Percentiles rank a stretch among this genome's conserved stretches.
These are phyloP conservation scores for Penicillium sp. DNA, from an alignment of 2,329 filamentous ascomycete genomes.

Conservation along the genomic window DNA sequence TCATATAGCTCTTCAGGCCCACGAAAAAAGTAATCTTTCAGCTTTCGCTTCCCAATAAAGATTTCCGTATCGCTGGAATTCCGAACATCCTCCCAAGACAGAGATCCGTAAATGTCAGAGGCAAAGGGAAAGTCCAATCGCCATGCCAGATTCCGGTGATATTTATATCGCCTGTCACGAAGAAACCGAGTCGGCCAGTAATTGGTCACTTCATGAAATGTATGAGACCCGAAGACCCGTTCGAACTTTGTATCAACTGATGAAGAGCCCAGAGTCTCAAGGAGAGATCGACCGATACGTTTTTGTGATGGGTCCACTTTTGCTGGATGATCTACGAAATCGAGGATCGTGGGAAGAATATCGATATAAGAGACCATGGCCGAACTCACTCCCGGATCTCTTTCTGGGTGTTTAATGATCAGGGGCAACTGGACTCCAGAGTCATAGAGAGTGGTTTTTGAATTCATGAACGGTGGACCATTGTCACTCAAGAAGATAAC, in stretches of 20 bases:
- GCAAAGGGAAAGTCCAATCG: slow-evolving; percentile 56
- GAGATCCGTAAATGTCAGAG: slow-evolving; percentile 50
- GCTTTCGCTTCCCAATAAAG: slow-evolving; percentile 46
- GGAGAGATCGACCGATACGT: slow-evolving; percentile 44
- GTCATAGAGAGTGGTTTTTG: slow-evolving; percentile 56
- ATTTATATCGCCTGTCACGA: slow-evolving; percentile 51
- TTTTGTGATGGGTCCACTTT: slow-evolving; percentile 6
- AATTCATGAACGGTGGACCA: slow-evolving; percentile 56
- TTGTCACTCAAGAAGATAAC: slow-evolving; percentile 56
- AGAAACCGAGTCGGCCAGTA: slow-evolving; percentile 57
- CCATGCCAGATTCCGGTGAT: slow-evolving; percentile 57
- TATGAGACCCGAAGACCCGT: slow-evolving; percentile 56
- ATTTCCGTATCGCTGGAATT: slow-evolving; percentile 33
- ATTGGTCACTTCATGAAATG: slow-evolving; percentile 56
- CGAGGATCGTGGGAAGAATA: slow-evolving; percentile 52
- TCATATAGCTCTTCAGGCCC: slow-evolving; percentile 54
- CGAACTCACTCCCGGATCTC: slow-evolving; percentile 39
- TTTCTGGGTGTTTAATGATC: slow-evolving; percentile 44
- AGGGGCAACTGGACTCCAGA: slow-evolving; percentile 52
- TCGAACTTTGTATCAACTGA: slow-evolving; percentile 19
- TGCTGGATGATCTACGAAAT: slow-evolving; percentile 39
- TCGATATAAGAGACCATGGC: slow-evolving; percentile 54
- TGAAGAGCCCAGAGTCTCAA: slow-evolving; percentile 39
- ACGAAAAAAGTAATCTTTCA: slow-evolving; percentile 52
- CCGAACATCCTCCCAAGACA: slow-evolving; percentile 52